These are phyloP conservation scores for Exutisphaerella laricina DNA, from an alignment of 2,329 filamentous ascomycete species.

Conservation along the genomic window DNA sequence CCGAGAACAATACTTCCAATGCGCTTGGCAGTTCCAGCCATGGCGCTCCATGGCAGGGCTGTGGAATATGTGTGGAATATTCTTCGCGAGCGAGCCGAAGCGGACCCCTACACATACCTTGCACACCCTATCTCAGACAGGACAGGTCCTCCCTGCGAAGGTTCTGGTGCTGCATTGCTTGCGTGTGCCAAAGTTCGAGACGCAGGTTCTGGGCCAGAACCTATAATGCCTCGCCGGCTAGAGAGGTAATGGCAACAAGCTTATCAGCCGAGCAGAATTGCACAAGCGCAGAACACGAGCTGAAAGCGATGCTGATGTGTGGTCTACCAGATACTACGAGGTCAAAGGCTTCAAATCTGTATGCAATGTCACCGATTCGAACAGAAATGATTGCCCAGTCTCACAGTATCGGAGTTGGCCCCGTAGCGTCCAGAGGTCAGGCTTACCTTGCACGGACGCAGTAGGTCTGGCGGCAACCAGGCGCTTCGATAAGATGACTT, in stretches of 20 bases:
- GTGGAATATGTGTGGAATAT: conserved; percentile 41
- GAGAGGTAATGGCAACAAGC: conserved; percentile 10
- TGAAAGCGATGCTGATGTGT: no score
- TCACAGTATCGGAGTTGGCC: no score
- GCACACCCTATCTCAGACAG: conserved; percentile 12
- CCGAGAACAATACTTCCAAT: background rate
- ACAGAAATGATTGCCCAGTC: no score
- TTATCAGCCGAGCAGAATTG: no score
- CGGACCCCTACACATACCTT: conserved; percentile 12
- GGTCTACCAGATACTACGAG: no score
- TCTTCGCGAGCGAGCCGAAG: conserved; percentile 52
- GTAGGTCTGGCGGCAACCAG: no score
- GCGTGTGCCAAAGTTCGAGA: conserved; percentile 10
- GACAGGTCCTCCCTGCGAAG: conserved; percentile 5
- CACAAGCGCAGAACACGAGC: no score
- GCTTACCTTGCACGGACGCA: no score
- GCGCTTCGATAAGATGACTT: no score
- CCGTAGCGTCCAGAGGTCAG: no score
- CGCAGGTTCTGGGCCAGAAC: background rate
- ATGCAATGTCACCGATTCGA: no score
- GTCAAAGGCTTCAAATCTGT: no score
- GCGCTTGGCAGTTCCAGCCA: conserved; percentile 8
- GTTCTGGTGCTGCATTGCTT: conserved; percentile 9
- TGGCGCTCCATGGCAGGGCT: conserved; percentile 8
- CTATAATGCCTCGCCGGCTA: conserved; percentile 13